Base-by-base conservation (phyloP, 495 filamentous ascomycete species). In the Podospora pseudocomata region DNA sequence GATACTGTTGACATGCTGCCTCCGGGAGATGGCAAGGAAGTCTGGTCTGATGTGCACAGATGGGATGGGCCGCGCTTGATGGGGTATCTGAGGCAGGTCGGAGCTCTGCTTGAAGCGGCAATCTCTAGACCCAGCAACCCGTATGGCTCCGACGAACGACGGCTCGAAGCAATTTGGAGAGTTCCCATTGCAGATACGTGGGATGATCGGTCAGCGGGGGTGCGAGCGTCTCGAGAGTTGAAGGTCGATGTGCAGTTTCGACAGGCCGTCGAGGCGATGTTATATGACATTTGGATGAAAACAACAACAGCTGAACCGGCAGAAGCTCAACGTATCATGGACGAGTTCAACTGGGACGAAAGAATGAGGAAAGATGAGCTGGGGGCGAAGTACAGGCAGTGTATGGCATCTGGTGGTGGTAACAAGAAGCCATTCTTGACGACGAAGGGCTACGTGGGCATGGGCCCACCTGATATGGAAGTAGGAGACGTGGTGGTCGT, bases 371-470 rank as follows among this genome's bases (percentile, higher is more conserved):
- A 28, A 15, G 60, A 4, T 18, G 5, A 39, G 20, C 13, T 63
- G 6, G 27, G 28, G 20, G 3, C 11, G 3, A 18, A 18, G 20
- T 63, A 39, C 7, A 28, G 60, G 30, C 7, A 34, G 60, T 32
- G 3, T 30, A 63, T 63, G 60, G 2, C 5, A 5, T 63, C 4
- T n/a, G 28, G 63, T 68, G 66, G n/a, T 64, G n/a, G 30, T 32
- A 27, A 32, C 1, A 71, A 64, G 56, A 55, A 56, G 15, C 66
- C 66, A 15, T 72, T 62, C 18, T 54, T 70, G n/a, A 72, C 70
- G 0, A 13, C 58, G n/a, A 65, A 57, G n/a, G 70, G 67, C 0
- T 65, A 69, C n/a, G 9, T 69, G 32, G 70, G 70, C 20, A 69
- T 72, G 67, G 70, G 67, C 7, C 70, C 70, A 4, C 18, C 5